Conservation (phyloP, 1,284 basidiomycete species). For the Trametes polyzona region DNA sequence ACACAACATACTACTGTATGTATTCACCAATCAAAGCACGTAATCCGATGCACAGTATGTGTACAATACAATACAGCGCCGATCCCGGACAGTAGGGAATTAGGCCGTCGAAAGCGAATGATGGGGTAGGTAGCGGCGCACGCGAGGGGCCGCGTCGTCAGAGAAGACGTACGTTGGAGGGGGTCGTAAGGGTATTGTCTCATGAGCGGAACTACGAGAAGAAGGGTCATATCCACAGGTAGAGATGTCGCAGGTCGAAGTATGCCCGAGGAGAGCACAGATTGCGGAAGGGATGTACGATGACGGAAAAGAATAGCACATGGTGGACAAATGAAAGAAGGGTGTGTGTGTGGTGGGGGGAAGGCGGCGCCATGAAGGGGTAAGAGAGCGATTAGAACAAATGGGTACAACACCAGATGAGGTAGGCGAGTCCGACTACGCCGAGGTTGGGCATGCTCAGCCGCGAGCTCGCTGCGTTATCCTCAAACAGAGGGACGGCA, state of each 20-base stretch:
- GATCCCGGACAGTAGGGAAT: no score
- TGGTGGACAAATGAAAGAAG: neutral
- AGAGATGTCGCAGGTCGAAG: no score
- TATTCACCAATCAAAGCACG: no score
- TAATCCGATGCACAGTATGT: no score
- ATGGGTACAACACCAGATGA: constrained; percentile 18
- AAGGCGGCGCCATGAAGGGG: neutral
- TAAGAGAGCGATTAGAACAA: constrained; percentile 1
- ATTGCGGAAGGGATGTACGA: no score
- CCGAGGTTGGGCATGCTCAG: constrained; percentile 12
- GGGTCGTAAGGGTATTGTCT: neutral
- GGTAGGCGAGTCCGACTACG: constrained; percentile 19
- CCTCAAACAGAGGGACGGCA: constrained; percentile 47
- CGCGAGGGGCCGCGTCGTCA: neutral
- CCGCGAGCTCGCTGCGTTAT: constrained; percentile 1
- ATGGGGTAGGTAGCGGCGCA: no score
- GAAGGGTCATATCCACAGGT: no score
- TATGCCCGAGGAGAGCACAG: no score
- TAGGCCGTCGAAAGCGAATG: no score
- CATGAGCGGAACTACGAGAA: no score
- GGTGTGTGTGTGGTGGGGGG: neutral
- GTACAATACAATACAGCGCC: neutral
- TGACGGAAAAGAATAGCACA: neutral
- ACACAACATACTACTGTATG: no score
- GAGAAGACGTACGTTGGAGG: neutral